Percentiles rank a stretch among this genome's conserved stretches.
These are phyloP conservation scores for Mycosphaerella sp. DNA, from an alignment of 2,329 filamentous ascomycete genomes.

Conservation along the genomic window DNA sequence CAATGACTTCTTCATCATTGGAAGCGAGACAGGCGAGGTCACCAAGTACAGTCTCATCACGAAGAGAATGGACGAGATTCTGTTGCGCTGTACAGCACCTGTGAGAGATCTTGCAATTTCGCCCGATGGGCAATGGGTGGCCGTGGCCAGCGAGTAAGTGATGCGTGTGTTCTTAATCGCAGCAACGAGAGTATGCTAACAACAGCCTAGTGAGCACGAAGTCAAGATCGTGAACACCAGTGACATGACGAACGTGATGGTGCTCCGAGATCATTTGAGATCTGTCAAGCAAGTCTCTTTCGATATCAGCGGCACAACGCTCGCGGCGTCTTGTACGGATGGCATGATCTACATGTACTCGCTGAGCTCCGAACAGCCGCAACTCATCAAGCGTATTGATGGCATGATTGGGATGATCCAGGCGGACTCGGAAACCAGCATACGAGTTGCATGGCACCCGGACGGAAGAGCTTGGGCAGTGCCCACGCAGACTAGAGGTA, in stretches of 20 bases:
- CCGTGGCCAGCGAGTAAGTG: slow-evolving; percentile 82
- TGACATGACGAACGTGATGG: slow-evolving; percentile 69
- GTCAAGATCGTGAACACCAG: slow-evolving; percentile 81
- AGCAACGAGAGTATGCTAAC: slow-evolving; percentile 17
- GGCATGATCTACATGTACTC: slow-evolving; percentile 89
- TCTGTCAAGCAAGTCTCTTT: slow-evolving; percentile 90
- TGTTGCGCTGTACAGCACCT: slow-evolving; percentile 77
- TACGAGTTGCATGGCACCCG: slow-evolving; percentile 80
- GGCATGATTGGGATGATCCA: slow-evolving; percentile 77
- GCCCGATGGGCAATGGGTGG: slow-evolving; percentile 76
- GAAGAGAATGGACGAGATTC: slow-evolving; percentile 69
- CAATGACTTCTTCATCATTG: slow-evolving; percentile 78
- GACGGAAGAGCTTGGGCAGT: slow-evolving; percentile 87
- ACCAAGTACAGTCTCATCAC: slow-evolving; percentile 79
- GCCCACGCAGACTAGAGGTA: slow-evolving; percentile 63
- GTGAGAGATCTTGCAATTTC: slow-evolving; percentile 81
- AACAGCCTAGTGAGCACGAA: slow-evolving; percentile 59
- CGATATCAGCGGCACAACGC: slow-evolving; percentile 67
- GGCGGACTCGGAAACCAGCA: slow-evolving; percentile 66
- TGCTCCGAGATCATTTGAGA: slow-evolving; percentile 68
- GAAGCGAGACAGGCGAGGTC: slow-evolving; percentile 92
- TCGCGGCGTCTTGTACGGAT: slow-evolving; percentile 80
- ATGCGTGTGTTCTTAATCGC: background rate
- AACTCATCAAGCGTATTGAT: slow-evolving; percentile 75
- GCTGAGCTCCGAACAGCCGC: slow-evolving; percentile 67